phyloP scores from a whole-genome alignment of 2,329 filamentous ascomycete species.

The Venturia asperata region DNA sequence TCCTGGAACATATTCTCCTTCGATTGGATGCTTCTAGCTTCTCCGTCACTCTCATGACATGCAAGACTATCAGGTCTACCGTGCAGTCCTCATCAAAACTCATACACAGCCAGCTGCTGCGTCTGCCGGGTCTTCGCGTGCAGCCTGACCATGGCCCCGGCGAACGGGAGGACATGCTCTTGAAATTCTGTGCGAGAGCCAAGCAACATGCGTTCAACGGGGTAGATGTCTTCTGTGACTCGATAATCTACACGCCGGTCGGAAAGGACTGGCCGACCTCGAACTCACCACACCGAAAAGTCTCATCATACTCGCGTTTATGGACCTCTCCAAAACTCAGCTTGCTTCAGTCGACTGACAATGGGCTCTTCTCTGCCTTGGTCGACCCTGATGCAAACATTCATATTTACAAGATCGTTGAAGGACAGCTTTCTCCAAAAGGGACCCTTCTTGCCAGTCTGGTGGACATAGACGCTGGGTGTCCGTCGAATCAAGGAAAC shows the following conservation, averaged over 20 bases:
- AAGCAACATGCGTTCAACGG: slow-evolving; percentile 3
- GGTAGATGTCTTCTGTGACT: slow-evolving; percentile 4
- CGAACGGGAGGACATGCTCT: background rate
- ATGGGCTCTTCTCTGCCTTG: background rate
- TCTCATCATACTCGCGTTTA: background rate
- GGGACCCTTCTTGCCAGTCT: background rate
- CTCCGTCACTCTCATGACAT: slow-evolving; percentile 16
- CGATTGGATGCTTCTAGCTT: slow-evolving; percentile 8
- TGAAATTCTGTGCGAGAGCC: background rate
- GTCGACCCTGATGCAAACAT: slow-evolving; percentile 3
- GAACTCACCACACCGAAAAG: background rate
- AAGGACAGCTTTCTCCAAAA: slow-evolving; percentile 2
- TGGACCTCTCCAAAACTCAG: slow-evolving; percentile 14
- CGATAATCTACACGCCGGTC: slow-evolving; percentile 1
- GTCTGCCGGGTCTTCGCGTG: slow-evolving; percentile 13
- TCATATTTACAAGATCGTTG: slow-evolving; percentile 12
- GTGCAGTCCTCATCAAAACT: slow-evolving; percentile 14
- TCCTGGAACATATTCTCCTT: slow-evolving; percentile 14
- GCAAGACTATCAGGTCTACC: slow-evolving; percentile 5
- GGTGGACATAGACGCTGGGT: background rate
- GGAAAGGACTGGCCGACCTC: background rate
- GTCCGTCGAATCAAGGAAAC: background rate
- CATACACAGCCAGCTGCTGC: slow-evolving; percentile 12
- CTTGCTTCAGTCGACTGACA: background rate
- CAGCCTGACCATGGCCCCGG: background rate